Base-by-base conservation (phyloP, 495 filamentous ascomycete species). In the Mytilinidion resinicola region DNA sequence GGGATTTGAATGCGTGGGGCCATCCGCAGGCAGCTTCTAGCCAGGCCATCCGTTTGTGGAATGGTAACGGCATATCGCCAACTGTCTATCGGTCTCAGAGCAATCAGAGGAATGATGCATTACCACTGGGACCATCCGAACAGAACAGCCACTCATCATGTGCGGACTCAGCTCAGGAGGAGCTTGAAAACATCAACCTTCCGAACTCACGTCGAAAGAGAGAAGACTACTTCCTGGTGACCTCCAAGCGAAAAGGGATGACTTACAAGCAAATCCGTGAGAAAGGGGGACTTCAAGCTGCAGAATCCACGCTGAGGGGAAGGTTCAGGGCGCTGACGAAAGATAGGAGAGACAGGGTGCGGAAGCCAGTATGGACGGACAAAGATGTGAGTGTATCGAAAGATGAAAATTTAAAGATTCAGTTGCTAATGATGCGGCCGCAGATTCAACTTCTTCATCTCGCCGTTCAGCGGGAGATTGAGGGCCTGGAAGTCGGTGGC, bases 231-330 rank as follows among this genome's bases (percentile, higher is more conserved):
- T 83, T 87, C 54, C 74, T 96, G 0, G 73, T 95, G 14, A 64
- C 77, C 12, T 79, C 73, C 49, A 89, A 87, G 69, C 64, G 72
- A 9, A 72, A 72, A n/a, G 88, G 88, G 0, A 73, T 87, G 64
- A 85, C 88, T 5, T 96, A 96, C 75, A 86, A 83, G 58, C 81
- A 89, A 30, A 96, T 96, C 65, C 85, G 84, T 48, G 68, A 67
- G 5, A 62, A 76, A 6, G 86, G 88, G 0, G 74, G 79, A 0
- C 87, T 90, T 59, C 77, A 73, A 9, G 89, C 92, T 66, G 88
- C 90, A 9, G 91, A 96, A 69, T 93, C 89, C 10, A 96, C 91
- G 2, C 76, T 96, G 11, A 82, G 91, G 14, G 91, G 91, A 0
- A 77, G 91, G 9, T 88, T 82, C 56, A 79, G 91, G 11, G 88